Base-by-base conservation (phyloP, 352 stramenopile species). In the Phytophthora brassicae region DNA sequence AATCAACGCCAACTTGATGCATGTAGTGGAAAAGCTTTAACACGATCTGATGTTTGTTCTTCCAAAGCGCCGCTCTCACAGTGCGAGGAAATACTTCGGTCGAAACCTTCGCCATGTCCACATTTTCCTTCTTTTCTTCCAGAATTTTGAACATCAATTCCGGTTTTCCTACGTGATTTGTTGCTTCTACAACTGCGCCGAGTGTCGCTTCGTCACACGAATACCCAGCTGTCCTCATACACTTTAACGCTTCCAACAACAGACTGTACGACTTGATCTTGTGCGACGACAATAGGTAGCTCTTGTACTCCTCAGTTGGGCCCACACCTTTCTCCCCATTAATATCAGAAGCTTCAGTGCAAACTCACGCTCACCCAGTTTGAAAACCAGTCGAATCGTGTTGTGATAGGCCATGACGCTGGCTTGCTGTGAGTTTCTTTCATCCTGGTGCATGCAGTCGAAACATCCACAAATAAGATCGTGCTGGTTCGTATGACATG, bases 401-500 rank as follows among this genome's bases (percentile, higher is more conserved):
- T 42, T 42, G 4, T 42, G 35, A 6, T 42, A 42, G 1, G 35
- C 14, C 35, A 20, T 20, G 35, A 42, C 4, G 2, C 5, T 20
- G 16, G 6, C 35, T 42, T 42, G 35, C 14, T 22, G 14, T 5
- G 35, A 42, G 4, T 12, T 38, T 16, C 9, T 13, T 19, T 4
- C 1, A 20, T 42, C 35, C 35, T 42, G 2, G 35, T 42, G 35
- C 13, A 42, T 42, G 2, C 24, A 16, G 24, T 33, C 24, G 8
- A 53, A 53, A 23, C 26, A 29, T 8, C 20, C 14, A 41, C 6
- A 20, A 29, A 41, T n/a, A 4, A 53, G 19, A 3, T 41, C 29
- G n/a, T 53, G 45, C n/a, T 53, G 45, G 28, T 53, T 42, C 28
- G 45, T 41, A 12, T 20, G 24, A n/a, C 45, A 53, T 16, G 45